Evolutionary conservation across 176 grass and related monocot species (phyloP), one percentile per base, ranked within the genome.

Genomic region (Dactylis glomerata): DNA sequence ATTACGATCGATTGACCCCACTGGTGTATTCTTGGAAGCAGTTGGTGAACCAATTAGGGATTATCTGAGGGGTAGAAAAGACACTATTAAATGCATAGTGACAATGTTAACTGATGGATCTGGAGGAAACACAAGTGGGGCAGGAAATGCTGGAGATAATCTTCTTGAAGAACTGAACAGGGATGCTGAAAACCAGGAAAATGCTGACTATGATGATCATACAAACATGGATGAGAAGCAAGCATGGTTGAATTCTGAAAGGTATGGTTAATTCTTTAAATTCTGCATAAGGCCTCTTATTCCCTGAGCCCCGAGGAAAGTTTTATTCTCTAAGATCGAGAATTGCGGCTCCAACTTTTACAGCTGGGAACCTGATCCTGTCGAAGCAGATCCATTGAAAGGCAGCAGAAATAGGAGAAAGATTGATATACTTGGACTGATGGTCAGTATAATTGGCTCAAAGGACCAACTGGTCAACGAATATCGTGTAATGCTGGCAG

Each of bases 41-140:
- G 96, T 98, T 82, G 96, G 96, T 86, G 96, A 98, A 84, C 96
- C 96, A 85, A 98, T 98, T 91, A 98, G 96, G 77, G 96, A 98
- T 88, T 98, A 98, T 81, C 74, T 98, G 80, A 95, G 96, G 54
- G 89, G 96, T 61, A 93, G 96, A 83, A 98, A 98, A 73, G 96
- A 98, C 76, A 98, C 96, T 74, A 95, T 95, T 83, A 98, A 98
- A 92, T 98, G 96, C 85, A 98, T 98, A 80, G 96, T 98, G 24
- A 95, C 91, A 45, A 98, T 98, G 96, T 83, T 98, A 81, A 95
- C 92, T 34, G 96, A 95, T 77, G 96, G 91, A 37, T 90, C 87
- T 75, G 92, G 96, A 80, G 95, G 89, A 78, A 93, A 90, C 73
- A 78, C 85, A 63, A 91, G 67, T 71, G 90, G 86, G 78, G 67